A percentile compares a stretch with the other conserved stretches of the same genome.
phyloP scores from a whole-genome alignment of 805 yeast species.

The Candida boleticola region DNA sequence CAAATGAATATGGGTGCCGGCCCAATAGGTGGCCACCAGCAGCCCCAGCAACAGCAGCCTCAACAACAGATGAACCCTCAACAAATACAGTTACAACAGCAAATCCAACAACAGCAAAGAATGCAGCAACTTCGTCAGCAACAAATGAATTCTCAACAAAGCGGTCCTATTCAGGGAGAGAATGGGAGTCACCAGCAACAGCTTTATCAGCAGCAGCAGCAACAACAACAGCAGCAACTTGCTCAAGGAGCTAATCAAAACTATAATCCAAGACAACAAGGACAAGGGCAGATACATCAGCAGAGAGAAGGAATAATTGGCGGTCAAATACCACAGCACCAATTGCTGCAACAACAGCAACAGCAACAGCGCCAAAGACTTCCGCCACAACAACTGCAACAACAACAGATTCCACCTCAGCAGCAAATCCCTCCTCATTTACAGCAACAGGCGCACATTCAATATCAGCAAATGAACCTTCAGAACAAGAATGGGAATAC shows the following conservation, averaged over 20 bases:
- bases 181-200: background rate
- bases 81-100: constrained; percentile 6
- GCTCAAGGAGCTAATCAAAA: constrained; percentile 1
- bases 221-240: constrained; percentile 8
- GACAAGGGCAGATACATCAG: constrained; percentile 2
- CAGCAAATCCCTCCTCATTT: constrained; percentile 7
- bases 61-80: constrained; percentile 3
- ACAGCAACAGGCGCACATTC: constrained; percentile 4
- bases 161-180: background rate
- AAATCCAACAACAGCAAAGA: constrained; percentile 9
- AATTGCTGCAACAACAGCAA: constrained; percentile 2
- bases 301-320: constrained; percentile 5
- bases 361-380: constrained; percentile 6
- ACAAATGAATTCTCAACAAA: background rate
- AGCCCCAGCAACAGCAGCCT: constrained; percentile 3
- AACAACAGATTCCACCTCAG: constrained; percentile 4
- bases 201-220: background rate
- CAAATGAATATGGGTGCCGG: constrained; percentile 13
- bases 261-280: background rate
- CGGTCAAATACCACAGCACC: constrained; percentile 3
- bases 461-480: constrained; percentile 13
- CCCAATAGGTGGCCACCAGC: constrained; percentile 1
- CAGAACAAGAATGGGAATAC: constrained; percentile 2
- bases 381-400: constrained; percentile 7
- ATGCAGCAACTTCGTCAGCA: constrained; percentile 6